These are phyloP conservation scores for Eucalyptus pauciflora DNA, from an alignment of 345 rosid species.

Conservation along the genomic window DNA sequence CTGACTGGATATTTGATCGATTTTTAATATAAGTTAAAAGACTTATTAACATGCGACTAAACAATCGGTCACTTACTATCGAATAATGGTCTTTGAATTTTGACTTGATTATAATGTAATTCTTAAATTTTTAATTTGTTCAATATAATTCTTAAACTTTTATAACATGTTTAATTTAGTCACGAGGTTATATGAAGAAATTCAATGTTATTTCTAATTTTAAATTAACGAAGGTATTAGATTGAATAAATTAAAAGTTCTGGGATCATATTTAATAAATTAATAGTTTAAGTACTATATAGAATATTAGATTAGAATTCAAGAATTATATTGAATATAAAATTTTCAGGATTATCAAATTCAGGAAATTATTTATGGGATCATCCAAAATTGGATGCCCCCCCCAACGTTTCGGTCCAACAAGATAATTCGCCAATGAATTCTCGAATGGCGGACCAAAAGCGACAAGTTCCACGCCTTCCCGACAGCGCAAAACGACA, in stretches of 20 bases:
- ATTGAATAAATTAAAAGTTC: too few relatives aligned
- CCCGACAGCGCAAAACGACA: not conserved
- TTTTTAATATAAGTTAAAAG: not conserved
- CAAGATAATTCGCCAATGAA: not conserved
- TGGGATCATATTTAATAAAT: rapidly evolving
- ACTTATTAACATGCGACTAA: not conserved
- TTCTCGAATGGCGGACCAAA: not conserved
- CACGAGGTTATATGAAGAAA: rapidly evolving
- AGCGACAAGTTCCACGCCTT: not conserved
- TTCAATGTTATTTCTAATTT: rapidly evolving
- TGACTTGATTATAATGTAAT: too few relatives aligned
- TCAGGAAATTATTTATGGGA: too few relatives aligned
- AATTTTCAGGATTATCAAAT: too few relatives aligned
- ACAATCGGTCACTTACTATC: not conserved
- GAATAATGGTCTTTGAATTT: not conserved
- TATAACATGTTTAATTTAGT: too few relatives aligned
- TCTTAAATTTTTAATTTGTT: too few relatives aligned
- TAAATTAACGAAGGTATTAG: rapidly evolving
- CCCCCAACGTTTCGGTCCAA: not conserved
- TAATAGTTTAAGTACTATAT: too few relatives aligned
- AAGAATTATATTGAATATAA: too few relatives aligned
- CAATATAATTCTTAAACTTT: rapidly evolving
- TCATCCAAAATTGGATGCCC: too few relatives aligned
- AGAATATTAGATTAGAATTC: rapidly evolving
- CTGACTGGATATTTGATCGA: not conserved